phyloP scores from a whole-genome alignment of 2,329 filamentous ascomycete species.

The Fusarium temperatum region DNA sequence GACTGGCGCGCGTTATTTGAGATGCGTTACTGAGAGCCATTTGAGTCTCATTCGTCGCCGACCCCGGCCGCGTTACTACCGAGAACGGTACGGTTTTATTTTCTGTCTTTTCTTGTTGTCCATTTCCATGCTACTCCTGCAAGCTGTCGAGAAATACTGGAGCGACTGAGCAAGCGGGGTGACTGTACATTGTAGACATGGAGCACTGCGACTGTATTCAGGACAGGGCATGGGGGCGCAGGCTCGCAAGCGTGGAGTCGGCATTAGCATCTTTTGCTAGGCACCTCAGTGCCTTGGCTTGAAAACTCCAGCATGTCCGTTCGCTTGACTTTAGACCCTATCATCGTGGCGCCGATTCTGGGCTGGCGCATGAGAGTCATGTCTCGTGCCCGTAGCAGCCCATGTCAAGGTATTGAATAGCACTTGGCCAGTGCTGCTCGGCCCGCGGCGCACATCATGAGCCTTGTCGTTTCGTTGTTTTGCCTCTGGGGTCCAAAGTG shows the following conservation, averaged over 20 bases:
- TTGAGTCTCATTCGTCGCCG: constrained; percentile 38
- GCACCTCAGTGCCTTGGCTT: constrained; percentile 21
- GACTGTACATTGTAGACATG: constrained; percentile 9
- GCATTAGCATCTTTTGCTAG: constrained; percentile 15
- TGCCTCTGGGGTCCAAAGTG: constrained; percentile 37
- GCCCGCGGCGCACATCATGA: constrained; percentile 40
- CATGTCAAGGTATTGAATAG: constrained; percentile 19
- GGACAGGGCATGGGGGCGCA: constrained; percentile 31
- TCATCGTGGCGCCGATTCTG: constrained; percentile 38
- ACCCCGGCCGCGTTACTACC: constrained; percentile 40
- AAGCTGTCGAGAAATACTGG: constrained; percentile 30
- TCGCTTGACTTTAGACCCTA: constrained; percentile 32
- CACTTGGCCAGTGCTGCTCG: constrained; percentile 38
- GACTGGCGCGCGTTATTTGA: constrained; percentile 35
- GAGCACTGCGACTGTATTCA: constrained; percentile 23
- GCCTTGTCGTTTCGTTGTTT: constrained; percentile 35
- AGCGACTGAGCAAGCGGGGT: constrained; percentile 26
- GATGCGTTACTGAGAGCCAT: constrained; percentile 37
- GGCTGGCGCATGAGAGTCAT: constrained; percentile 41
- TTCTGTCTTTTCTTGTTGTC: constrained; percentile 30
- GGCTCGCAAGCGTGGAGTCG: constrained; percentile 27
- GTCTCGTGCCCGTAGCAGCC: constrained; percentile 40
- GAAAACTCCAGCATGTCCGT: constrained; percentile 30
- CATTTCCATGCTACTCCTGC: constrained; percentile 29
- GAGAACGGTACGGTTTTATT: constrained; percentile 29